Percentiles rank a stretch among this genome's conserved stretches.
These are phyloP conservation scores for Linum usitatissimum DNA, from an alignment of 345 rosid genomes.

Conservation along the genomic window DNA sequence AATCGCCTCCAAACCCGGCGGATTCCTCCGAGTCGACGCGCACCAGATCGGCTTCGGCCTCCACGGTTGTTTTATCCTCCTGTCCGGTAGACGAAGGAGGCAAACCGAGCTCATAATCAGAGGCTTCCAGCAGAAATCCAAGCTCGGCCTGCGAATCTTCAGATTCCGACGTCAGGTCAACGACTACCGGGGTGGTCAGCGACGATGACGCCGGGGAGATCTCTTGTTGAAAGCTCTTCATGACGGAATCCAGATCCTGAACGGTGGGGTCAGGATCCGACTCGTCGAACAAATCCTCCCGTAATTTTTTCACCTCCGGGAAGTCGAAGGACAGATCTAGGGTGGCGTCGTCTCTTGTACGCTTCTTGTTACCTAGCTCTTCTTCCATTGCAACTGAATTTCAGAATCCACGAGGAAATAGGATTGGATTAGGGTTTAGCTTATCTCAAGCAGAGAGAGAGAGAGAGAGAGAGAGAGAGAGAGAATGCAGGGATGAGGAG, in stretches of 20 bases:
- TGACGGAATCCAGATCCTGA: constrained; percentile 59
- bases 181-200: background rate
- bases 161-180: constrained; percentile 12
- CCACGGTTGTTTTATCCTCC: constrained; percentile 10
- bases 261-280: constrained; percentile 27
- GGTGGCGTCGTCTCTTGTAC: too few relatives aligned
- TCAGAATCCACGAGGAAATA: too few relatives aligned
- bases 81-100: constrained; percentile 38
- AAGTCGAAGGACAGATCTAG: too few relatives aligned
- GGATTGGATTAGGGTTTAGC: too few relatives aligned
- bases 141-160: constrained; percentile 40
- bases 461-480: too few relatives aligned
- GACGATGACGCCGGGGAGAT: constrained; percentile 18
- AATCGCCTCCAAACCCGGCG: constrained; percentile 13
- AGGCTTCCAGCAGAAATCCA: constrained; percentile 63
- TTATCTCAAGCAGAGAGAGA: too few relatives aligned
- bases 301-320: constrained; percentile 37
- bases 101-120: constrained; percentile 77
- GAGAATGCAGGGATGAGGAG: too few relatives aligned
- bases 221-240: constrained; percentile 65
- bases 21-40: constrained; percentile 23
- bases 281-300: constrained; percentile 62
- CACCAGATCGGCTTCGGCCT: constrained; percentile 12
- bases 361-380: too few relatives aligned
- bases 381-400: too few relatives aligned